These are phyloP conservation scores for Phialocephala subalpina DNA, from an alignment of 2,329 filamentous ascomycete species.

Conservation along the genomic window DNA sequence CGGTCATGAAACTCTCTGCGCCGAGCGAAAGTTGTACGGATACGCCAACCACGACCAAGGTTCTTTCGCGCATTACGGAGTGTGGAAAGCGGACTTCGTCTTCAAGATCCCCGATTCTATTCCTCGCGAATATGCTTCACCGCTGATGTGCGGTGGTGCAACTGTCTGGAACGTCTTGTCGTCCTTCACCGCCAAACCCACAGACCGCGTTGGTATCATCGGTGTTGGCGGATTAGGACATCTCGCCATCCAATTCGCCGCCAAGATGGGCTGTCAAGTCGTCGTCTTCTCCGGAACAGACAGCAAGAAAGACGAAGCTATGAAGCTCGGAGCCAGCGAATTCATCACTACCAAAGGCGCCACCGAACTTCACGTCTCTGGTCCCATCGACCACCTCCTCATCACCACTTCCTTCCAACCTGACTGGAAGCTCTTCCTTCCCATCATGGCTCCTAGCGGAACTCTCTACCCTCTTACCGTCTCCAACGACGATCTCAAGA, in stretches of 20 bases:
- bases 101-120: conserved; percentile 51
- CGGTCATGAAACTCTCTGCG: conserved; percentile 54
- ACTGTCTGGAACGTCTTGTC: conserved; percentile 49
- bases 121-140: conserved; percentile 49
- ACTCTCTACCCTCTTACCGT: conserved; percentile 71
- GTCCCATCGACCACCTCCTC: conserved; percentile 42
- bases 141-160: conserved; percentile 56
- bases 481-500: conserved; percentile 54
- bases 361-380: conserved; percentile 40
- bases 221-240: conserved; percentile 70
- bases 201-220: conserved; percentile 50
- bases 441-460: conserved; percentile 65
- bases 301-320: conserved; percentile 69
- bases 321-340: conserved; percentile 65
- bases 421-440: conserved; percentile 72
- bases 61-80: conserved; percentile 50
- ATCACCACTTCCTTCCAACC: conserved; percentile 42
- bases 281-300: conserved; percentile 66
- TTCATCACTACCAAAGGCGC: conserved; percentile 62
- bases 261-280: conserved; percentile 68
- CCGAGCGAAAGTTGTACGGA: conserved; percentile 51
- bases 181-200: conserved; percentile 46
- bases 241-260: conserved; percentile 68
- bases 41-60: conserved; percentile 55
- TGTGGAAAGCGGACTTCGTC: conserved; percentile 50